Conservation (phyloP, 2,329 filamentous ascomycete genomes). For the Achaetomium macrosporum region DNA sequence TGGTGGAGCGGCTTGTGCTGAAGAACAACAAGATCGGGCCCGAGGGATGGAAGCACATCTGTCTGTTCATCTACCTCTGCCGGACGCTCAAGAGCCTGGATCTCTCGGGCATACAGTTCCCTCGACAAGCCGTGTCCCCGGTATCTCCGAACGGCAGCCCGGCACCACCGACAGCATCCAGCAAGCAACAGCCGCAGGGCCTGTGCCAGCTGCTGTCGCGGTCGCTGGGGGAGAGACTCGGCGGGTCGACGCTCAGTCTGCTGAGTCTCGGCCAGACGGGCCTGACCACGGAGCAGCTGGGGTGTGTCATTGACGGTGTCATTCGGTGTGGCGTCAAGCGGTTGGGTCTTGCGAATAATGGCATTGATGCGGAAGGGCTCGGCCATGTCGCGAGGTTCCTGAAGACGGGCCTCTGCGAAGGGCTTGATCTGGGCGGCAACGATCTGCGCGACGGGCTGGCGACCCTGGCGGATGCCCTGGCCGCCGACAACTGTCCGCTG, state of each 20-base stretch:
- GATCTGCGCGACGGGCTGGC: slow-evolving; percentile 55
- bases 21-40: slow-evolving; percentile 87
- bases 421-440: slow-evolving; percentile 84
- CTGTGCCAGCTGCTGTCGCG: slow-evolving; percentile 64
- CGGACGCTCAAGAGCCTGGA: slow-evolving; percentile 81
- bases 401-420: slow-evolving; percentile 71
- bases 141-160: slow-evolving; percentile 4
- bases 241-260: slow-evolving; percentile 70
- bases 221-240: slow-evolving; percentile 70
- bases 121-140: slow-evolving; percentile 30
- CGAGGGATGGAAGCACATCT: slow-evolving; percentile 88
- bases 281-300: slow-evolving; percentile 64
- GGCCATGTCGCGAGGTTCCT: slow-evolving; percentile 73
- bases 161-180: not conserved
- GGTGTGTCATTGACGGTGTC: slow-evolving; percentile 74
- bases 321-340: slow-evolving; percentile 70
- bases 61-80: slow-evolving; percentile 85
- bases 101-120: slow-evolving; percentile 77
- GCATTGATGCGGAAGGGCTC: slow-evolving; percentile 67
- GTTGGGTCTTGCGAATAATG: slow-evolving; percentile 77
- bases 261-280: slow-evolving; percentile 77
- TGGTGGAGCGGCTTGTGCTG: slow-evolving; percentile 79
- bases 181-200: slow-evolving; percentile 36
- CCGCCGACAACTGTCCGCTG: slow-evolving; percentile 50
- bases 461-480: slow-evolving; percentile 46